Percentiles rank a stretch among this genome's conserved stretches.
Evolutionary conservation across 2,329 filamentous ascomycete species (phyloP).

Genomic region (Microdochium bolleyi): DNA sequence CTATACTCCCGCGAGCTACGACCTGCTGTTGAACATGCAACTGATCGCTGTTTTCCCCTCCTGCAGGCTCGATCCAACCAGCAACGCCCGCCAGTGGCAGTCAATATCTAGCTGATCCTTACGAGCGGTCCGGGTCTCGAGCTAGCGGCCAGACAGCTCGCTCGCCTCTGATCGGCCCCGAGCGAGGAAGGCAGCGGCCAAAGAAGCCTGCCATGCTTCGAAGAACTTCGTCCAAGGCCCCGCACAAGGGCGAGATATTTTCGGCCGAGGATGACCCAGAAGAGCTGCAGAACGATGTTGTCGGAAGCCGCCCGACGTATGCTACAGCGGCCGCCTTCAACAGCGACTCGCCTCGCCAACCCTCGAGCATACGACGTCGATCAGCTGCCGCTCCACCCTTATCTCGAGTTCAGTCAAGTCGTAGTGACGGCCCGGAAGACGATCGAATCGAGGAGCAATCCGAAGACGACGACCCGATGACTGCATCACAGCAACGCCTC

Average conservation of each 20-base stretch:
- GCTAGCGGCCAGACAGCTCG: constrained; percentile 25
- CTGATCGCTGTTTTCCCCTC: not conserved
- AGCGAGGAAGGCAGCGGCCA: constrained; percentile 43
- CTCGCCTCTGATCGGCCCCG: constrained; percentile 36
- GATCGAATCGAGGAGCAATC: constrained; percentile 18
- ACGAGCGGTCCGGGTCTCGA: constrained; percentile 30
- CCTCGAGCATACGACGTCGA: not conserved
- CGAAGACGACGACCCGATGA: constrained; percentile 18
- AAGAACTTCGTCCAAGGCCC: constrained; percentile 68
- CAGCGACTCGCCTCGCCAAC: constrained; percentile 11
- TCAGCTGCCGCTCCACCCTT: constrained; percentile 16
- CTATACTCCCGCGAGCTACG: no score
- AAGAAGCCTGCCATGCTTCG: constrained; percentile 68
- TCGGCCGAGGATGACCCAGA: constrained; percentile 82
- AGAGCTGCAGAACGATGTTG: constrained; percentile 67
- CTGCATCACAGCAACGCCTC: constrained; percentile 15
- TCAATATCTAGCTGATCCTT: constrained; percentile 25
- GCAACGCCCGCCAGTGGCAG: constrained; percentile 10
- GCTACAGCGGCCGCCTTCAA: constrained; percentile 21
- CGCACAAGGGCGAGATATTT: constrained; percentile 77
- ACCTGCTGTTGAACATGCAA: not conserved
- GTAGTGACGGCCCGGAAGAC: constrained; percentile 20
- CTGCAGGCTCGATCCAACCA: constrained; percentile 24
- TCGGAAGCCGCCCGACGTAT: constrained; percentile 34
- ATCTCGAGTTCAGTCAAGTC: constrained; percentile 33